Base-by-base conservation (phyloP, 2,329 filamentous ascomycete genomes). In the Tolypocladium tropicale region DNA sequence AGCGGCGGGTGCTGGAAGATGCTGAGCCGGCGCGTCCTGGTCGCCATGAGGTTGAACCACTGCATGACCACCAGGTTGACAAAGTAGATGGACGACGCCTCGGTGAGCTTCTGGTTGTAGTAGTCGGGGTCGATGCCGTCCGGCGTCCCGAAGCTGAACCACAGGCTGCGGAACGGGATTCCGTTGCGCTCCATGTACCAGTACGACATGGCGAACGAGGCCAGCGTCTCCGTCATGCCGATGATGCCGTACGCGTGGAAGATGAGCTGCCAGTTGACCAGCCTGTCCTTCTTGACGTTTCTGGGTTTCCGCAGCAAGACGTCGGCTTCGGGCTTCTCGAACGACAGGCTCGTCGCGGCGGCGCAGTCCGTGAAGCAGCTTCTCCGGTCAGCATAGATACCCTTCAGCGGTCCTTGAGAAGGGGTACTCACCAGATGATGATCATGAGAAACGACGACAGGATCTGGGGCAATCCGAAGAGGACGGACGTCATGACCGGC, bases 61-160 rank as follows among this genome's bases (percentile, higher is more conserved):
- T 89, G 86, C 86, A 92, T 90, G 52, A 92, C 84, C 2, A 93
- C 88, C 25, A 93, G 74, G 57, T 85, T 92, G 61, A 91, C 81
- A 63, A 92, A 92, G 70, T 92, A 92, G 58, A 93, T 85, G 18
- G 84, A 88, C 39, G 81, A 86, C 0, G 86, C 86, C 58, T 80
- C 77, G 59, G 85, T 86, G 28, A 87, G 72, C 59, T 81, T 77
- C 32, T 73, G 68, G 0, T 71, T 72, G 63, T 84, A 81, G 56
- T 77, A 79, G 50, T 81, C 80, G 2, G 77, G 69, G 53, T 80
- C 78, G 12, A 81, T 76, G 65, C 66, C 73, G 56, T 63, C 75
- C 11, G 78, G 80, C 4, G 78, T 63, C 53, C 84, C 84, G 64
- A 88, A 90, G 25, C 78, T 77, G 67, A 93, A 85, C 85, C 86